phyloP scores from a whole-genome alignment of 345 rosid genomes.

The Anacardium occidentale region DNA sequence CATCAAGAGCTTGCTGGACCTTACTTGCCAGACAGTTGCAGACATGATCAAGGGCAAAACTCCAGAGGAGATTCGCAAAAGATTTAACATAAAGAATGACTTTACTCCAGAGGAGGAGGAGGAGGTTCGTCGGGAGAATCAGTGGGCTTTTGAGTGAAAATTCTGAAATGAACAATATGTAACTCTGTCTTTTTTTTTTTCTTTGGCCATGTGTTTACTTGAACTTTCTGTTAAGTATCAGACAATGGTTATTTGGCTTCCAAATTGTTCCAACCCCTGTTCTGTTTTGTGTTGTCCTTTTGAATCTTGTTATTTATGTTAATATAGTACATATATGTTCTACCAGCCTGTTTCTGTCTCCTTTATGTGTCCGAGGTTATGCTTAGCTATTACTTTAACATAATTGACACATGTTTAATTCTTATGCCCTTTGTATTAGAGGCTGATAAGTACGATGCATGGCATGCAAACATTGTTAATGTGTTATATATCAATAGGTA shows the following conservation, averaged over 20 bases:
- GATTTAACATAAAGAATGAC: conserved; percentile 61
- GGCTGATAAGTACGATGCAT: too few species aligned
- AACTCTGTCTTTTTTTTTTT: too few species aligned
- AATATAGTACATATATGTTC: conserved; percentile 12
- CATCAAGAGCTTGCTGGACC: conserved; percentile 61
- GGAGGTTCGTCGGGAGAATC: conserved; percentile 62
- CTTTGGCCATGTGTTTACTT: background rate
- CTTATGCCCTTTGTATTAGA: too few species aligned
- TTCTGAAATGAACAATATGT: too few species aligned
- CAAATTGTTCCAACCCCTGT: background rate
- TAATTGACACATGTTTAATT: too few species aligned
- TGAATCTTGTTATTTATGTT: conserved; percentile 15
- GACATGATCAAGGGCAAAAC: conserved; percentile 68
- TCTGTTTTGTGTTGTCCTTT: background rate
- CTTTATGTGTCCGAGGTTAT: background rate
- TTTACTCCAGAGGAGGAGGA: conserved; percentile 68
- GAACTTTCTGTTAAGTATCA: background rate
- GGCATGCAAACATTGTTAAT: too few species aligned
- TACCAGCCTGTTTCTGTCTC: background rate
- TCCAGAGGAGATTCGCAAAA: conserved; percentile 54
- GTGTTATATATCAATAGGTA: too few species aligned
- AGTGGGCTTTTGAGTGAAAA: conserved; percentile 84
- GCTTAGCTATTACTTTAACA: background rate
- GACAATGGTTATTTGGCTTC: background rate
- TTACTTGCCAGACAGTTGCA: conserved; percentile 70